Base-by-base conservation (phyloP, 345 rosid genomes). In the sweet orange (Citrus sinensis) region DNA sequence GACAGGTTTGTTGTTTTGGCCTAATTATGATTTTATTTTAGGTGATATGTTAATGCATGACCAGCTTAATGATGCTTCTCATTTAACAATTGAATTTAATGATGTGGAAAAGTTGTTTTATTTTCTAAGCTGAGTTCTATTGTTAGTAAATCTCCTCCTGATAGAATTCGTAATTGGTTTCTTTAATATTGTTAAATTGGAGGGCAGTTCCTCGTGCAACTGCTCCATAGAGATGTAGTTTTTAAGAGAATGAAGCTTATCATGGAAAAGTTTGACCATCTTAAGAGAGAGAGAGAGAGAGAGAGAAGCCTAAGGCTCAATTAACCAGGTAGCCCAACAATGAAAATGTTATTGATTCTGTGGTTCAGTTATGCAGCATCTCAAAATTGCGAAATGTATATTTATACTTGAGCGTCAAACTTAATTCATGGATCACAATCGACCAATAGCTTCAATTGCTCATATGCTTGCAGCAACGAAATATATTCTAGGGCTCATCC, bases 1-100 rank as follows among this genome's bases (percentile, higher is more conserved):
- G 59, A 71, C 14, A 75, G 84, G 84, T 84, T 75, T 19, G 16
- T 7, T 25, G 80, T 78, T 37, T 32, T 68, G 40, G 39, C 58
- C 30, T 30, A 51, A 65, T 49, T 17, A 25, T 35, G 58, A 51
- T 59, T 64, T 64, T 40, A 1, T 70, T 32, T 22, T 30, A 73
- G 61, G 16, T 56, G 60, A 67, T 42, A 71, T 39, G 40, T 13
- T 27, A 42, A 17, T 69, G 22, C 11, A 0, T 42, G 49, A 24
- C 56, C 56, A 9, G 25, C 34, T 69, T 25, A 25, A 42, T 72
- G 65, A 65, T 35, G 27, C 22, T 24, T 74, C 62, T 1, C 55
- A 67, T 55, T 81, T 65, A n/a, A 0, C 51, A 29, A n/a, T 19
- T 42, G 51, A 61, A 74, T 74, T 42, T 46, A 42, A 17, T 58